Evolutionary conservation across 2,329 filamentous ascomycete species (phyloP), one percentile per base, ranked within the genome.

Genomic region (Remersonia thermophila): DNA sequence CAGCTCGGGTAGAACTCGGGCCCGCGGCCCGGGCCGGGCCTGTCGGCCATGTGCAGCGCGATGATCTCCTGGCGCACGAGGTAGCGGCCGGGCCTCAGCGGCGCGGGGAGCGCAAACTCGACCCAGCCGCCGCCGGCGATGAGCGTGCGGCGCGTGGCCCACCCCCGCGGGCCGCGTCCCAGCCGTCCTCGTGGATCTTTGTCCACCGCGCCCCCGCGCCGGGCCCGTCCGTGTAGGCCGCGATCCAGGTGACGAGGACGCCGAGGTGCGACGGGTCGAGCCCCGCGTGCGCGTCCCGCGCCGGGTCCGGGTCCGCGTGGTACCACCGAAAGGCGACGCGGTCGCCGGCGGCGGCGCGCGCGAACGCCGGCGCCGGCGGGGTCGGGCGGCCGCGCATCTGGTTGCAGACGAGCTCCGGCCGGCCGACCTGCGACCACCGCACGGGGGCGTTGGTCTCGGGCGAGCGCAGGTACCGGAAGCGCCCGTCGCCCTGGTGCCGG

Each of bases 401-500:
- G 48, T 60, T 60, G 54, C 58, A 61, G 20, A 50, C 48, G 27
- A 59, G 39, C 40, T 57, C 51, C 28, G 55, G 52, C n/a, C 50
- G 52, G 18, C 40, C 40, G 32, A 62, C 42, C 38, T 60, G 54
- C 5, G 5, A 5, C 20, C 20, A 23, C 29, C 55, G 55, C 15
- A 60, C 52, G 7, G 58, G 58, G 43, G 39, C 20, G 34, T 44
- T 43, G 36, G 25, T 38, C 4, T 12, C 13, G 12, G 65, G 64
- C 18, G 54, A 54, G 32, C 63, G 62, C 51, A 66, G 65, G 54
- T 63, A 66, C 26, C 44, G 47, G 44, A 50, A 48, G 30, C 54
- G 45, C 33, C 61, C 62, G 40, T 61, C 56, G 38, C 61, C 60
- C 47, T 59, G 57, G 47, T 66, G 61, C 30, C 57, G 44, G 39